Base-by-base conservation (phyloP, 2,329 filamentous ascomycete genomes). In the Fusarium hainanense region DNA sequence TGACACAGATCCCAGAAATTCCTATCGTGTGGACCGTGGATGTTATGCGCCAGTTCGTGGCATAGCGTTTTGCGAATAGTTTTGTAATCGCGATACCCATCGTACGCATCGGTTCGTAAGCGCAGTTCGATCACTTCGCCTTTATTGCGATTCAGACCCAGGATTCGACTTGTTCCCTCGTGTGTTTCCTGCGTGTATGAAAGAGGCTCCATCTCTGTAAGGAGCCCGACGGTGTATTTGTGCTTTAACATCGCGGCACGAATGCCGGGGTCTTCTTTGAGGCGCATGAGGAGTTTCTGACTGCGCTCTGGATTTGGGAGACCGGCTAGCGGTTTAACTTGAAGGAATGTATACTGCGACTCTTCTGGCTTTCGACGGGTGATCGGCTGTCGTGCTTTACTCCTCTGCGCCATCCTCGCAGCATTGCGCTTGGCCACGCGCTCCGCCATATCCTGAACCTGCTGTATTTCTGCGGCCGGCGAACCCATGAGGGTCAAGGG, bases 201-300 rank as follows among this genome's bases (percentile, higher is more conserved):
- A 0, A 90, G 85, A 0, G 96, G 96, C 74, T 99, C 92, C 95
- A 99, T 98, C 81, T 99, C 96, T 0, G 94, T 98, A 27, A 99
- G 85, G 5, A 98, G 80, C 0, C 91, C 91, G 1, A 99, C 96
- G 21, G 87, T 88, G 83, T 97, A 98, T 69, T 90, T 88, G 82
- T 97, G 94, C 74, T 90, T 90, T 18, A 87, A 84, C 96, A 99
- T 99, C 2, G 89, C 87, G 1, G 90, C 85, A 68, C 90, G 90
- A 80, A 99, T 95, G 10, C 96, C 96, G 0, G 93, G 90, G 78
- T 99, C 96, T 65, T 91, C 87, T 69, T 89, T 89, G 6, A 99
- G 85, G 1, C 92, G 88, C 77, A 92, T 85, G 4, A 99, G 87
- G 73, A 95, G 93, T 1, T 85, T 82, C 7, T 89, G 85, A 13